A percentile compares a stretch with the other conserved stretches of the same genome.
Conservation (phyloP, 805 yeast species). For the Yarrowia deformans region DNA sequence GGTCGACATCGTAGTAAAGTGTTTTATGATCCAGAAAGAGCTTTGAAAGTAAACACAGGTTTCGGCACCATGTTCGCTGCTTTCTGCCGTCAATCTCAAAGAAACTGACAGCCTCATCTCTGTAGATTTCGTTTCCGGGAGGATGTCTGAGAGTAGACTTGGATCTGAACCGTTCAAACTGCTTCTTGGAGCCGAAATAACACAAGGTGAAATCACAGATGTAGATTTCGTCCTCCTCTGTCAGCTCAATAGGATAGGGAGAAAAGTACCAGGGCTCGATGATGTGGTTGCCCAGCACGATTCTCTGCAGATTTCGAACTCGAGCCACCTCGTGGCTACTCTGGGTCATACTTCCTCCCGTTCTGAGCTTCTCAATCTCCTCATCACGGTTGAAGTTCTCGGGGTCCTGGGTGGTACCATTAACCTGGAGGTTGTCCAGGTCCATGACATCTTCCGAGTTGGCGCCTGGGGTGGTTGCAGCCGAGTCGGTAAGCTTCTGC, state of each 20-base stretch:
- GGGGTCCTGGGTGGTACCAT: conserved; percentile 65
- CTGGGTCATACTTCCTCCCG: conserved; percentile 98
- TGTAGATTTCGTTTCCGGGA: conserved; percentile 96
- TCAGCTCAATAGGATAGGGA: conserved; percentile 93
- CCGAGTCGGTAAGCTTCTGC: conserved; percentile 42
- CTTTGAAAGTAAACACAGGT: conserved; percentile 87
- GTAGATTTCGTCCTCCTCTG: conserved; percentile 88
- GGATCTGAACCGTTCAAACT: conserved; percentile 87
- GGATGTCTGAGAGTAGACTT: conserved; percentile 94
- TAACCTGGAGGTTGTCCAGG: conserved; percentile 82
- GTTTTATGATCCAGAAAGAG: conserved; percentile 95
- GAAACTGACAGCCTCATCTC: conserved; percentile 91
- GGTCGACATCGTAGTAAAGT: conserved; percentile 96
- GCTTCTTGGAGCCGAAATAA: conserved; percentile 87
- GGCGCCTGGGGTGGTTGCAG: conserved; percentile 43
- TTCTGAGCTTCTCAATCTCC: conserved; percentile 88
- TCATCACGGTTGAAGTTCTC: conserved; percentile 86
- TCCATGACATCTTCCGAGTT: conserved; percentile 73
- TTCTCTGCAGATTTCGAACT: conserved; percentile 79
- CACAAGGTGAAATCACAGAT: conserved; percentile 90
- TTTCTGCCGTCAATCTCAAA: conserved; percentile 97
- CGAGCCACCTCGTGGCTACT: conserved; percentile 82
- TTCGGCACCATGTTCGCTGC: conserved; percentile 97
- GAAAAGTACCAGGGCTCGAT: conserved; percentile 99
- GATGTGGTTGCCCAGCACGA: conserved; percentile 86